These are phyloP conservation scores for Penicillium arizonense DNA, from an alignment of 495 filamentous ascomycete species.

Conservation along the genomic window DNA sequence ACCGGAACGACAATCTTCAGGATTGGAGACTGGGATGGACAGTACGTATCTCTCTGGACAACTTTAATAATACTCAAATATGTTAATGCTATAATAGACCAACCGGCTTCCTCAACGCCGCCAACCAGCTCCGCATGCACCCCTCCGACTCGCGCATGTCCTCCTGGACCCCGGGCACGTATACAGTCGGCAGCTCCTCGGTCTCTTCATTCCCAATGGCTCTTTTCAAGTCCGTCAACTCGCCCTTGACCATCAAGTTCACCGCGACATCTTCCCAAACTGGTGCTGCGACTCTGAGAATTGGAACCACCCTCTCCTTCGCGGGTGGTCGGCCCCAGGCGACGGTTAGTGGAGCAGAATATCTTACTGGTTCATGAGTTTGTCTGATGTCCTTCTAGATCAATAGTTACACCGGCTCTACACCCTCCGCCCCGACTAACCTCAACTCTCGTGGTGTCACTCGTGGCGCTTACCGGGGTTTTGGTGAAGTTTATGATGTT, in stretches of 20 bases:
- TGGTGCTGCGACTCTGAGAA: constrained; percentile 55
- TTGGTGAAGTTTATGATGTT: constrained; percentile 60
- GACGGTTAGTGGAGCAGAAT: constrained; percentile 9
- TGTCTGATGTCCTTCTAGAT: constrained; percentile 24
- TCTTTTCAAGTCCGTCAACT: constrained; percentile 60
- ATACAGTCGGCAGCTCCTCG: constrained; percentile 54
- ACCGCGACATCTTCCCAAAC: constrained; percentile 49
- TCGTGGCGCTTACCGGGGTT: constrained; percentile 60
- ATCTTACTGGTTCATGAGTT: background rate
- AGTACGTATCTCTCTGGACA: constrained; percentile 15
- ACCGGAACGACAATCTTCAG: constrained; percentile 56
- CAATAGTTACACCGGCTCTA: constrained; percentile 47
- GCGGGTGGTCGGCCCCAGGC: constrained; percentile 43
- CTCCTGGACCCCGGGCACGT: constrained; percentile 56
- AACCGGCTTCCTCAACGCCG: constrained; percentile 64
- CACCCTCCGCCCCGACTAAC: constrained; percentile 57
- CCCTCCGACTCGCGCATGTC: constrained; percentile 62
- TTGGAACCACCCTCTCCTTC: constrained; percentile 64
- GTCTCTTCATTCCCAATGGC: constrained; percentile 63
- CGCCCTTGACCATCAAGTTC: constrained; percentile 60
- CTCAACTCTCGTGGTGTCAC: constrained; percentile 65
- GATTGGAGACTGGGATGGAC: constrained; percentile 62
- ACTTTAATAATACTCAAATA: background rate
- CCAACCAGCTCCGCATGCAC: constrained; percentile 65
- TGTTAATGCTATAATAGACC: constrained; percentile 34